Conservation (phyloP, 1,139 yeast genomes). For the Saccharomyces uvarum region DNA sequence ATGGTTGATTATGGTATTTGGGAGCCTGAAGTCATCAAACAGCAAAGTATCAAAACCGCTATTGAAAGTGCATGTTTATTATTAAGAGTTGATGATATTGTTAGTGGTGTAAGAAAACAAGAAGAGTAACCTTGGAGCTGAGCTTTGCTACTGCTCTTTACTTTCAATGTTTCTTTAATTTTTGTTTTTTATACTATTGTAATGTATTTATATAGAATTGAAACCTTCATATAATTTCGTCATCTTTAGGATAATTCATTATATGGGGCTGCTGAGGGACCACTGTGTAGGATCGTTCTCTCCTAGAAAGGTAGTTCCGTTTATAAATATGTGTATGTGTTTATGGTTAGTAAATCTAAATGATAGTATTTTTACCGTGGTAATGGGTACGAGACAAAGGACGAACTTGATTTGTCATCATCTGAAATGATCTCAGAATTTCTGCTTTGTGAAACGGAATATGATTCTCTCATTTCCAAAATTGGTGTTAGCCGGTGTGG, state of each 20-base stretch:
- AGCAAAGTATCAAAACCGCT: slow-evolving; percentile 93
- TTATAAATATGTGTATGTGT: not conserved
- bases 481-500: not conserved
- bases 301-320: not conserved
- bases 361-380: not conserved
- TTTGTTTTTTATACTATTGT: slow-evolving; percentile 1
- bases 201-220: not conserved
- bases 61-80: slow-evolving; percentile 93
- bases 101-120: slow-evolving; percentile 77
- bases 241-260: not conserved
- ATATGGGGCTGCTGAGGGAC: not conserved
- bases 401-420: not conserved
- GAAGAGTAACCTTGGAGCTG: slow-evolving; percentile 15
- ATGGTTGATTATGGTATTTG: slow-evolving; percentile 94
- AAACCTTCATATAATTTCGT: not conserved
- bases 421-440: not conserved
- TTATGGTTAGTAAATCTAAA: not conserved
- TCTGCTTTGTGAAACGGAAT: not conserved
- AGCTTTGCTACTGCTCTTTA: not conserved
- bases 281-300: not conserved
- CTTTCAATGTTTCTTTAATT: not conserved
- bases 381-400: not conserved
- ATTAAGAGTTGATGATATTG: slow-evolving; percentile 94
- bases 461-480: not conserved
- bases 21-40: slow-evolving; percentile 98